phyloP scores from a whole-genome alignment of 2,329 filamentous ascomycete species.

The Xylaria digitata region DNA sequence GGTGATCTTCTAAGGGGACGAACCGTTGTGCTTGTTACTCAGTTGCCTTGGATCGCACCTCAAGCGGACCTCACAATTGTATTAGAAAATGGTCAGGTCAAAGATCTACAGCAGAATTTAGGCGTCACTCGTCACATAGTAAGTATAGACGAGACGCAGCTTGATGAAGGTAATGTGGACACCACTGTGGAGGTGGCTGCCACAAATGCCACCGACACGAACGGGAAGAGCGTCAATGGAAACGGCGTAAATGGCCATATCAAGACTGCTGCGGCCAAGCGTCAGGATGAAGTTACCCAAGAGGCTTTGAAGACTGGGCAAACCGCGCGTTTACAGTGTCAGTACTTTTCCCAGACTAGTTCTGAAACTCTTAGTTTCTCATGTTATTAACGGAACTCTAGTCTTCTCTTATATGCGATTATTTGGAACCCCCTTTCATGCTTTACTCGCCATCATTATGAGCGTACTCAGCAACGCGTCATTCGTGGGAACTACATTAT shows the following conservation, averaged over 20 bases:
- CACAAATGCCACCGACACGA: conserved; percentile 34
- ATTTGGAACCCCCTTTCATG: conserved; percentile 60
- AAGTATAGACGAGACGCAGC: conserved; percentile 54
- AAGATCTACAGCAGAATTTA: conserved; percentile 57
- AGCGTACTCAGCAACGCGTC: conserved; percentile 57
- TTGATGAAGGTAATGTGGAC: conserved; percentile 52
- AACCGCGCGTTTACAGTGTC: conserved; percentile 58
- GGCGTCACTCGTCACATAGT: conserved; percentile 59
- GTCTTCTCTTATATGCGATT: conserved; percentile 64
- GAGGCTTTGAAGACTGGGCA: conserved; percentile 62
- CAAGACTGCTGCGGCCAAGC: conserved; percentile 53
- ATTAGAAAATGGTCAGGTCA: conserved; percentile 60
- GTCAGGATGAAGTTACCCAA: conserved; percentile 57
- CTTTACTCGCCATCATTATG: conserved; percentile 53
- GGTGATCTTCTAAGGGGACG: conserved; percentile 64
- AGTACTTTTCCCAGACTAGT: conserved; percentile 37
- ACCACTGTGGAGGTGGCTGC: conserved; percentile 46
- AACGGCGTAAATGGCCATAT: conserved; percentile 37
- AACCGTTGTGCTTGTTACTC: conserved; percentile 68
- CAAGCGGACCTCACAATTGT: conserved; percentile 61
- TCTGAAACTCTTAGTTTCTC: neutral
- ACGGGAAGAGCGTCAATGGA: conserved; percentile 38
- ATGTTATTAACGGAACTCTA: conserved; percentile 42
- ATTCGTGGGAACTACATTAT: conserved; percentile 58
- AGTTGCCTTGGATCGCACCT: conserved; percentile 64